A percentile compares a stretch with the other conserved stretches of the same genome.
phyloP scores from a whole-genome alignment of 208 protist genomes.

The Acanthamoeba lenticulata region DNA sequence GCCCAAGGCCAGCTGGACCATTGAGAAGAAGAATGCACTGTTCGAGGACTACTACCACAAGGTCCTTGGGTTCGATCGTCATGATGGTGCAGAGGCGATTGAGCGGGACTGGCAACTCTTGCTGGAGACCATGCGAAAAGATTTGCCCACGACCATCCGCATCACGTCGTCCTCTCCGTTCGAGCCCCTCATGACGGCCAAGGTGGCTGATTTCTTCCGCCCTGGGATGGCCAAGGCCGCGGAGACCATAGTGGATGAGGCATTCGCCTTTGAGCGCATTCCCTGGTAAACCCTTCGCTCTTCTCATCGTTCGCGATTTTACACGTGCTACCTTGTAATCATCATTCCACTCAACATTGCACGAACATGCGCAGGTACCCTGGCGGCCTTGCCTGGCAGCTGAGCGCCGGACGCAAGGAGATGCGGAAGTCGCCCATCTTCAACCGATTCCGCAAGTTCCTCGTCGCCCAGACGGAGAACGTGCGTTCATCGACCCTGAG shows the following conservation, averaged over 20 bases:
- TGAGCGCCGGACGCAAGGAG: constrained; percentile 28
- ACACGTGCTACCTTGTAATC: no score
- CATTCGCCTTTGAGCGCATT: background rate
- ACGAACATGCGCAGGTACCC: background rate
- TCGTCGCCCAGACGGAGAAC: constrained; percentile 33
- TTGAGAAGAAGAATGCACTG: constrained; percentile 27
- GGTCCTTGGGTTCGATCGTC: constrained; percentile 8
- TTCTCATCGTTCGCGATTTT: background rate
- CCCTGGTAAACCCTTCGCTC: background rate
- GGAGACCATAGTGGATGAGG: background rate
- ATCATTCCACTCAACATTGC: no score
- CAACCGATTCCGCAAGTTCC: background rate
- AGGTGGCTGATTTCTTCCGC: background rate
- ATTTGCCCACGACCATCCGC: constrained; percentile 11
- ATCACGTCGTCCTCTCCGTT: constrained; percentile 19
- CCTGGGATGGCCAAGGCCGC: constrained; percentile 4
- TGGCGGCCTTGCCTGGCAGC: constrained; percentile 17
- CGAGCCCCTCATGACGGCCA: constrained; percentile 21
- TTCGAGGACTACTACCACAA: constrained; percentile 36
- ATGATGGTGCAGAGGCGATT: background rate
- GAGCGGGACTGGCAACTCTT: background rate
- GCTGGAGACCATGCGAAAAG: background rate
- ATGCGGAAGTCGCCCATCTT: constrained; percentile 40
- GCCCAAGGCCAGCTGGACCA: background rate
- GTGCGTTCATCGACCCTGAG: background rate